Percentiles rank a stretch among this genome's conserved stretches.
These are phyloP conservation scores for Talaromyces atroroseus DNA, from an alignment of 2,329 filamentous ascomycete species.

Conservation along the genomic window DNA sequence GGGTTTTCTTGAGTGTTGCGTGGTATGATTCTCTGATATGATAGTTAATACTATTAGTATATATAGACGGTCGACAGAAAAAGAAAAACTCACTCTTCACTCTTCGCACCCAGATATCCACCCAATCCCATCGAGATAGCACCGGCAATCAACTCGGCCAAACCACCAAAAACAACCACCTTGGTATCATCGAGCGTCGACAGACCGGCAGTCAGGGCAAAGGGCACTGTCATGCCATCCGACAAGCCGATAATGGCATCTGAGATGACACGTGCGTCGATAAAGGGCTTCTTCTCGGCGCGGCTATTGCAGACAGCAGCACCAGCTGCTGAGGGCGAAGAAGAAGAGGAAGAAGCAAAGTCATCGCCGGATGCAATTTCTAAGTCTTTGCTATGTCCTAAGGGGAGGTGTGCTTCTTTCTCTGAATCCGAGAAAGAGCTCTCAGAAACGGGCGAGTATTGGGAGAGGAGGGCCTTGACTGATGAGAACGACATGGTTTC, in stretches of 20 bases:
- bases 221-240: constrained; percentile 73
- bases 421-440: constrained; percentile 11
- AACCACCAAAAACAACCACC: constrained; percentile 64
- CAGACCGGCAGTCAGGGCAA: constrained; percentile 70
- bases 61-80: background rate
- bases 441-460: constrained; percentile 14
- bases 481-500: constrained; percentile 14
- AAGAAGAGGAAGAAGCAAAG: background rate
- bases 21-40: constrained; percentile 32
- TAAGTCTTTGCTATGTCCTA: constrained; percentile 6
- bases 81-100: constrained; percentile 32
- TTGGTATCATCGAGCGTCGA: constrained; percentile 55
- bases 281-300: constrained; percentile 14
- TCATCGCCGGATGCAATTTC: constrained; percentile 1
- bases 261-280: constrained; percentile 36
- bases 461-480: constrained; percentile 12
- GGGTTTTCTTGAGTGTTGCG: constrained; percentile 34
- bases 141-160: constrained; percentile 70
- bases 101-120: constrained; percentile 61
- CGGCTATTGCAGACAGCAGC: background rate
- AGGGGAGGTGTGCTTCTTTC: constrained; percentile 9
- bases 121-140: constrained; percentile 74
- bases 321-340: background rate
- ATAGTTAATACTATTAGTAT: constrained; percentile 2
- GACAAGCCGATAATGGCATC: constrained; percentile 72